Evolutionary conservation across 352 stramenopile species (phyloP), one percentile per base, ranked within the genome.

Genomic region (Phytophthora pistaciae): DNA sequence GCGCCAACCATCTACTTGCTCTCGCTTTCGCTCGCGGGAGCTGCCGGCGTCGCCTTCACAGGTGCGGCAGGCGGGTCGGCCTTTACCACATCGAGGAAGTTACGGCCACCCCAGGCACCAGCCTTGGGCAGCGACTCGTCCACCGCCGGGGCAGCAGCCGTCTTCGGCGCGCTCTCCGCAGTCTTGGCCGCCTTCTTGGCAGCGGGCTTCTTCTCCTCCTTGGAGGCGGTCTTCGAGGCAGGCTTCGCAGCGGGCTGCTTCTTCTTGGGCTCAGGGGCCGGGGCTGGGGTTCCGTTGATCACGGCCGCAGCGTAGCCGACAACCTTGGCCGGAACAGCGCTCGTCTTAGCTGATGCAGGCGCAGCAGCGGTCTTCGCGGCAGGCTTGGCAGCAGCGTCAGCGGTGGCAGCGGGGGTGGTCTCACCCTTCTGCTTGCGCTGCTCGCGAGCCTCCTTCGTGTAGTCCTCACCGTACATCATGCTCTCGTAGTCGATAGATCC

Each of bases 381-480:
- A 52, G 54, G 18, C 13, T 66, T 25, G 18, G 64, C 31, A 52
- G 56, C 38, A 46, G 14, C 38, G 14, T 46, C 38, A 46, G 38
- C 38, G 6, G 10, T 14, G 14, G 38, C 38, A 16, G 66, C 52
- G 55, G 64, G 56, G 0, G 61, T 48, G 33, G 7, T 75, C 1
- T 64, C 62, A 1, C 58, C 49, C 40, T 77, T 75, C n/a, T 82
- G 75, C 60, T 92, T 85, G 56, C 89, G 85, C 69, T 86, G 76
- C 64, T 93, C 86, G 36, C 89, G 89, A 50, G 87, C 89, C 60
- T 94, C 87, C 75, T 92, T 95, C 44, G 89, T 96, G 81, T 95
- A 96, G 68, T 96, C 89, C 71, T 96, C 89, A 58, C 89, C 89
- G 72, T 96, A 96, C 89, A 96, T 96, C 80, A 96, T 90, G 60